Evolutionary conservation across 768 basidiomycete genomes (phyloP).

Genomic region (Rhodotorula taiwanensis): DNA sequence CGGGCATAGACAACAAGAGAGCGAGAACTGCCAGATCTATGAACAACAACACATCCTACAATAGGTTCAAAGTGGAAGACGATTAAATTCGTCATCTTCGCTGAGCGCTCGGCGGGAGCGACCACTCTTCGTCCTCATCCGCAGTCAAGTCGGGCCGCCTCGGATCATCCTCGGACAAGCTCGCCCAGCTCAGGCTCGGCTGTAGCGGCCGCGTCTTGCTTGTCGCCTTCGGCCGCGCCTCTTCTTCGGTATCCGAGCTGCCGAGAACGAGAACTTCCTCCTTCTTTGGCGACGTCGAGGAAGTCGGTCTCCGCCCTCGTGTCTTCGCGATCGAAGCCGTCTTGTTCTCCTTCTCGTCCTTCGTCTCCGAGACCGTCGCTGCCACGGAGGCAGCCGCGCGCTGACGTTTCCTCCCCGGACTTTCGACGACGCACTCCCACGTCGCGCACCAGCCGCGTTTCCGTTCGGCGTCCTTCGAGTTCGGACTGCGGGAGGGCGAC

Average conservation of each 20-base stretch:
- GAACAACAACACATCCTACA: constrained; percentile 2
- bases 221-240: constrained; percentile 4
- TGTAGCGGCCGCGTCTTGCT: not conserved
- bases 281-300: not conserved
- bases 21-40: not conserved
- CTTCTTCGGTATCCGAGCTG: constrained; percentile 18
- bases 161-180: not conserved
- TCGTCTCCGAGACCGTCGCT: no score
- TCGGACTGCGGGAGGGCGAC: not conserved
- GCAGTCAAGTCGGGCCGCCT: not conserved
- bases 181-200: not conserved
- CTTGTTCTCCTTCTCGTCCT: not conserved
- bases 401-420: not conserved
- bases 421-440: not conserved
- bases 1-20: no score
- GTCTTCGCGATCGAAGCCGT: not conserved
- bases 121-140: constrained; percentile 21
- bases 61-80: no score
- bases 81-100: not conserved
- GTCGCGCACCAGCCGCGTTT: not conserved
- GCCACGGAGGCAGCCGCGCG: not conserved
- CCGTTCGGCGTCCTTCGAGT: not conserved
- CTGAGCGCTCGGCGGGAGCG: constrained; percentile 27
- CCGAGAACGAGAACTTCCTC: constrained; percentile 19
- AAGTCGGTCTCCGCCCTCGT: not conserved